Conservation (phyloP, 2,329 filamentous ascomycete species). For the Mycosphaerella arachidis region DNA sequence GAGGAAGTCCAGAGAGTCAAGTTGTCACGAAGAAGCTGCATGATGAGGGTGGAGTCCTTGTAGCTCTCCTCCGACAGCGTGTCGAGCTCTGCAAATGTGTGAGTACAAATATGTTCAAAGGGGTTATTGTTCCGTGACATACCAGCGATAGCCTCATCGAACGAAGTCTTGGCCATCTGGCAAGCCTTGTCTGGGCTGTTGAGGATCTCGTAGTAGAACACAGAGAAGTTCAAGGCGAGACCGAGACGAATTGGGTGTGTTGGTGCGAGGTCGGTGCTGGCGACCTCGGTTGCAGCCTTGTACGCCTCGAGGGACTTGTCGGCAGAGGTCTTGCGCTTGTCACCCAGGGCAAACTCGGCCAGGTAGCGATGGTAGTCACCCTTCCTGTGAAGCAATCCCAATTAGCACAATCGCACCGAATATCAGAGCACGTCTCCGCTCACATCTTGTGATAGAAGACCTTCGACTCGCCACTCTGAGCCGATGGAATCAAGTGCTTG, state of each 20-base stretch:
- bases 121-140: constrained; percentile 30
- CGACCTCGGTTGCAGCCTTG: constrained; percentile 89
- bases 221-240: constrained; percentile 91
- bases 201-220: constrained; percentile 99
- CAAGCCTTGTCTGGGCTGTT: constrained; percentile 98
- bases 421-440: constrained; percentile 29
- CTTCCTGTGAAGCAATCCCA: constrained; percentile 63
- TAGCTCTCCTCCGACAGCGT: constrained; percentile 98
- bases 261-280: constrained; percentile 80
- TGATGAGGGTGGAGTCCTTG: constrained; percentile 98
- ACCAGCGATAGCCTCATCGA: constrained; percentile 92
- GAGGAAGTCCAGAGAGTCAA: constrained; percentile 98
- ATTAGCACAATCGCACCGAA: constrained; percentile 7
- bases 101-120: constrained; percentile 1
- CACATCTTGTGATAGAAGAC: constrained; percentile 99
- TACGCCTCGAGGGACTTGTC: constrained; percentile 95
- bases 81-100: constrained; percentile 67
- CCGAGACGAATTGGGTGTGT: constrained; percentile 92
- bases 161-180: constrained; percentile 93
- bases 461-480: constrained; percentile 95
- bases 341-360: constrained; percentile 89
- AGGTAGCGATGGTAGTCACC: constrained; percentile 99
- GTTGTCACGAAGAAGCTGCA: constrained; percentile 98
- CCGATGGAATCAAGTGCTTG: constrained; percentile 87
- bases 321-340: constrained; percentile 91